Evolutionary conservation across 192 early-diverging fungal genomes (phyloP), one percentile per base, ranked within the genome.

Genomic region (Coemansia sp.): DNA sequence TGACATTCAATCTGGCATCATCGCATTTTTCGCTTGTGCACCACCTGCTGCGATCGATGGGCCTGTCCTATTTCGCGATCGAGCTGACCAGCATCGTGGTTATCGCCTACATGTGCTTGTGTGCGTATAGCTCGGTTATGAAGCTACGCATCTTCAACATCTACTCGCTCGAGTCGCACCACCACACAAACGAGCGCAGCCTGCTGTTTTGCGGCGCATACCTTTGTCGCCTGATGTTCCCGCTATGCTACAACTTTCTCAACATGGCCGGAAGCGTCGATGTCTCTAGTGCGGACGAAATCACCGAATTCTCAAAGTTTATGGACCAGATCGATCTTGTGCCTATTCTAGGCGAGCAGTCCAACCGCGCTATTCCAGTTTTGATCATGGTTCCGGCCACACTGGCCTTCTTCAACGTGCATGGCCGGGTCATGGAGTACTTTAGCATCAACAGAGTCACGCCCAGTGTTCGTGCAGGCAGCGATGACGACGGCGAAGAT

Each of bases 241-340:
- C 96, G 8, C 84, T 98, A 38, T 96, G 93, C 66, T 97, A 97
- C 82, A 98, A 98, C 75, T 97, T 93, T 66, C 83, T 97, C 28
- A 96, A 92, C 48, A 82, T 82, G 80, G 75, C 80, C 4, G 80
- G 80, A 22, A 63, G 64, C 40, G 57, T 59, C n/a, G 30, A 49
- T 25, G 83, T 91, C n/a, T 68, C 73, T 48, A 62, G 64, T 7
- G 77, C 77, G 57, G 75, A 76, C 40, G 78, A 84, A 54, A 72
- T 64, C 36, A 85, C 88, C 8, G 82, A 85, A 20, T 88, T 89
- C 65, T 54, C 72, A 16, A 64, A 84, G 76, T 89, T 90, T 64
- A 92, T 92, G 89, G 90, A 90, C 17, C 80, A 85, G 48, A 92
- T 93, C 31, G 91, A 94, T 65, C 79, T 98, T n/a, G 89, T 95